Percentiles rank a stretch among this genome's conserved stretches.
Evolutionary conservation across 2,329 filamentous ascomycete genomes (phyloP).

Genomic region (Ophidiomyces ophidiicola): DNA sequence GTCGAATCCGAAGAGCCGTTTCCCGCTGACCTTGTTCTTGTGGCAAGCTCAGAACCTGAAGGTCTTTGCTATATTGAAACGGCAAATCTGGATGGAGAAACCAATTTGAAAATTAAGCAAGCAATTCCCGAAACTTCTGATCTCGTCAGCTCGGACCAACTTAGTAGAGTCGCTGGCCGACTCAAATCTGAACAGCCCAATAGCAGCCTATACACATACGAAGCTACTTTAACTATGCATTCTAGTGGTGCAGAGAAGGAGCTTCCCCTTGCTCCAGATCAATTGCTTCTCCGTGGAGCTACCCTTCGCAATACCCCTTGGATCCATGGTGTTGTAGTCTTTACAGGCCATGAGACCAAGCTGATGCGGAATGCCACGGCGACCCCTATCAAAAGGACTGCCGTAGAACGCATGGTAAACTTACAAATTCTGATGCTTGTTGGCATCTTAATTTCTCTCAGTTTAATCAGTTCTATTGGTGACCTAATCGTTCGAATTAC

Average conservation of each 20-base stretch:
- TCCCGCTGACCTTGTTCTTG: constrained; percentile 79
- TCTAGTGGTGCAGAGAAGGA: constrained; percentile 88
- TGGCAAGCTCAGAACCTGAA: constrained; percentile 93
- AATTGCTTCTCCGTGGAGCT: constrained; percentile 77
- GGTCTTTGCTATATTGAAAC: constrained; percentile 98
- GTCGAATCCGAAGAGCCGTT: constrained; percentile 94
- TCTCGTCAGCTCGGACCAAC: constrained; percentile 72
- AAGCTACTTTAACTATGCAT: constrained; percentile 86
- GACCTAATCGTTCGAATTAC: constrained; percentile 69
- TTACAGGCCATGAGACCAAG: constrained; percentile 96
- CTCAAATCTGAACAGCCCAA: constrained; percentile 94
- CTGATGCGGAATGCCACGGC: constrained; percentile 97
- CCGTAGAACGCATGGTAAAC: constrained; percentile 89
- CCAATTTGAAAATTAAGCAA: constrained; percentile 98
- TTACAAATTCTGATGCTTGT: constrained; percentile 84
- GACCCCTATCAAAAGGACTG: constrained; percentile 92
- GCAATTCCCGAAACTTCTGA: constrained; percentile 82
- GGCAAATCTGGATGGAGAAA: constrained; percentile 93
- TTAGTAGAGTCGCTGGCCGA: constrained; percentile 73
- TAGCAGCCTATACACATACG: constrained; percentile 95
- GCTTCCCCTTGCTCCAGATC: constrained; percentile 76
- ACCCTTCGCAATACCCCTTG: constrained; percentile 93
- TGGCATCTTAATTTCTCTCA: constrained; percentile 68
- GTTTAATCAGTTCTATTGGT: constrained; percentile 80
- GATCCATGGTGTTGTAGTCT: constrained; percentile 92